Evolutionary conservation across 1,284 basidiomycete species (phyloP), one percentile per base, ranked within the genome.

Genomic region (Cutaneotrichosporon sp.): DNA sequence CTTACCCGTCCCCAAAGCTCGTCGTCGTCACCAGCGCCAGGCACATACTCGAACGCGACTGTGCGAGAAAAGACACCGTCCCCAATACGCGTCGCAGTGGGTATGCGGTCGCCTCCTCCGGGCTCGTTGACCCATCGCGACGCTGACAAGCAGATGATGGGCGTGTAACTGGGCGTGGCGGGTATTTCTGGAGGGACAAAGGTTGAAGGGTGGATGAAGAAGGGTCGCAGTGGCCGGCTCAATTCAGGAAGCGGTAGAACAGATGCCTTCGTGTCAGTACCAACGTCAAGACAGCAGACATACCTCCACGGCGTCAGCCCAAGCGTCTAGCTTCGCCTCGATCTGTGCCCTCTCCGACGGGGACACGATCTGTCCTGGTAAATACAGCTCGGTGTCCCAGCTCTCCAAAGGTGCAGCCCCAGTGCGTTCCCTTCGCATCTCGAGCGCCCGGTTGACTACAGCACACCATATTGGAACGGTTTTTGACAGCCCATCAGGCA

Each of bases 401-500:
- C 49, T 56, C 4, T 45, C 48, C 9, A 50, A 51, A 7, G 37
- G 22, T 1, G 37, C 17, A 26, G 12, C 14, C 12, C 39, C 58
- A 4, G 36, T 34, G 5, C 42, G 35, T 23, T 23, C 30, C 13
- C 56, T 36, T 2, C 64, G 58, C 12, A 64, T 41, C 2, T 49
- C 43, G 14, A 86, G 63, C 0, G 90, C 89, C 8, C 82, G 79
- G 66, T 97, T 97, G 61, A 97, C 78, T 3, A 94, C 90, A 2
- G 88, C 80, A 70, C 94, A 97, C 94, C 94, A 98, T 43, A 93
- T 88, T 0, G 94, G 92, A 0, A 97, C 81, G 0, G 94, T 97
- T 72, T 97, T 97, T 5, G 88, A 88, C 0, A 97, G 78, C 0
- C 93, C 91, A 65, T 98, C 94, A 0, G 94, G 94, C 60, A 94